Percentiles rank a stretch among this genome's conserved stretches.
These are phyloP conservation scores for Nyctanthes arbortristis DNA, from an alignment of 257 asterid genomes.

Conservation along the genomic window DNA sequence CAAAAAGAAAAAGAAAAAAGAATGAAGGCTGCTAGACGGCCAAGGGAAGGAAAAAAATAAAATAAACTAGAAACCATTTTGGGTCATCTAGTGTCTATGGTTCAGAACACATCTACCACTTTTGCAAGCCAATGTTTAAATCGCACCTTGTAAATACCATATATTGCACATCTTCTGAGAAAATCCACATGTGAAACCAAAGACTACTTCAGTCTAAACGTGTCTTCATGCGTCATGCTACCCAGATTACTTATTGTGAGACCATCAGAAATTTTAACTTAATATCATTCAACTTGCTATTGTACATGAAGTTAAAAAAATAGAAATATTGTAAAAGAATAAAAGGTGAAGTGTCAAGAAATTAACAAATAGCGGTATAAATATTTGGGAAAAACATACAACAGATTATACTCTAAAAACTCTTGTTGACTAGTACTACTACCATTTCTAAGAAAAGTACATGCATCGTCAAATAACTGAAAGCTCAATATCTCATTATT, in stretches of 20 bases:
- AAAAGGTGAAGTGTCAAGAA: not conserved
- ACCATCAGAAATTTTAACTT: not conserved
- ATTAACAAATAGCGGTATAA: not conserved
- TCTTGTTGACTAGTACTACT: not conserved
- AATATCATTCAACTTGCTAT: not conserved
- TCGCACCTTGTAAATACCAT: not conserved
- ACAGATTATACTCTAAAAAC: not conserved
- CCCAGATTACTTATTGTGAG: conserved; percentile 1
- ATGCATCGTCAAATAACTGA: not conserved
- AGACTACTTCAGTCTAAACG: not conserved
- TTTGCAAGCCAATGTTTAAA: too few relatives aligned
- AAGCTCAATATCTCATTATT: not conserved
- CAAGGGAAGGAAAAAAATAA: not conserved
- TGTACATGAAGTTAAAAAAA: not conserved
- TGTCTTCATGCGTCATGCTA: not conserved
- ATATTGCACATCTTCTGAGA: not conserved
- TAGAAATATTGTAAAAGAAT: not conserved
- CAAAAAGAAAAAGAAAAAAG: too few relatives aligned
- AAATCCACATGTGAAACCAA: not conserved
- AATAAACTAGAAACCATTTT: not conserved
- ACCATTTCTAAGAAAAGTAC: not conserved
- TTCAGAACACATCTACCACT: not conserved
- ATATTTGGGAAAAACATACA: not conserved
- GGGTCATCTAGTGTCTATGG: not conserved
- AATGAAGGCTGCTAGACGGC: not conserved